A percentile compares a stretch with the other conserved stretches of the same genome.
Evolutionary conservation across 228 moss, liverwort and hornwort species (phyloP).

Genomic region (Sphagnum magellanicum): DNA sequence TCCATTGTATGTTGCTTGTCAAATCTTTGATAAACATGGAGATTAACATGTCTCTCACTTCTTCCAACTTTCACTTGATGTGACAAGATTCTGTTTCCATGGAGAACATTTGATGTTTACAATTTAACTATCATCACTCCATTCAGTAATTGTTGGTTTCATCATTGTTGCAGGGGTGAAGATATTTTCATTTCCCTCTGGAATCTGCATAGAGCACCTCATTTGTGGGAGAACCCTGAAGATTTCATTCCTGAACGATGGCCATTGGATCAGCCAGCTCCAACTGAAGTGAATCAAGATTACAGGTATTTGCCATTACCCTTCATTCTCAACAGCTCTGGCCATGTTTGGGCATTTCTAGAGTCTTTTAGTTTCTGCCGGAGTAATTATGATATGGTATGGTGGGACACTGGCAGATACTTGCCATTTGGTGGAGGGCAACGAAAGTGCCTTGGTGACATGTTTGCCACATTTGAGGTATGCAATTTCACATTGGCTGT

Average conservation of each 20-base stretch:
- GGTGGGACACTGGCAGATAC: slow-evolving; percentile 26
- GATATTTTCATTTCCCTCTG: slow-evolving; percentile 86
- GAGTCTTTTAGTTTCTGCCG: neutral
- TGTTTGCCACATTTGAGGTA: slow-evolving; percentile 92
- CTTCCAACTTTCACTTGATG: neutral
- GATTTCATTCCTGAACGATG: slow-evolving; percentile 75
- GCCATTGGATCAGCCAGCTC: slow-evolving; percentile 53
- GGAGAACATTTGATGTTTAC: neutral
- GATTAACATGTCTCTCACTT: neutral
- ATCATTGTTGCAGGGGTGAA: slow-evolving; percentile 49
- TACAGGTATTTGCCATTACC: slow-evolving; percentile 38
- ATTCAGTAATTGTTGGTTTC: neutral
- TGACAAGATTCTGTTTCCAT: neutral
- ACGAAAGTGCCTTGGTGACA: slow-evolving; percentile 83
- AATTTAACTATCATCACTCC: neutral
- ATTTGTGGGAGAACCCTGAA: slow-evolving; percentile 65
- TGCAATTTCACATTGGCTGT: neutral
- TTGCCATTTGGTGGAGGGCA: slow-evolving; percentile 87
- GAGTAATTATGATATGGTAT: neutral
- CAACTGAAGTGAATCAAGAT: slow-evolving; percentile 67
- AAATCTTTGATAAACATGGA: neutral
- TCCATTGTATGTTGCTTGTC: neutral
- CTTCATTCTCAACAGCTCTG: neutral
- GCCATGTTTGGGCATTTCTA: neutral
- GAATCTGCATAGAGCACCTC: slow-evolving; percentile 74